Evolutionary conservation across 169 alveolate genomes (phyloP), one percentile per base, ranked within the genome.

Genomic region (Eimeria praecox): DNA sequence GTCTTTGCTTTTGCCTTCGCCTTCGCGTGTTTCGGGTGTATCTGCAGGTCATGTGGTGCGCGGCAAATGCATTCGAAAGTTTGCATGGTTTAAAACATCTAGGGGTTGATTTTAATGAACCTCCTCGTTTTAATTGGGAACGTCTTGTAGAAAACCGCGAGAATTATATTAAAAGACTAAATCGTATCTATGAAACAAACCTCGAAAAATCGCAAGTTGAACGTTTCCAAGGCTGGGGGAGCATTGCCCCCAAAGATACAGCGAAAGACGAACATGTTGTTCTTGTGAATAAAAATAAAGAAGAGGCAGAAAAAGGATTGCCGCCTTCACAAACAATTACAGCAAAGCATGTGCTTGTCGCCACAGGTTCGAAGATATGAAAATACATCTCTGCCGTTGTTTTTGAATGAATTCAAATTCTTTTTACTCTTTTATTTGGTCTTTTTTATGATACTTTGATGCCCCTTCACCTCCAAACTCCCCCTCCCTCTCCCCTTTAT

Each of bases 41-140:
- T 62, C 71, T 56, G 42, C 96, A 98, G 98, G 94, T 97, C 92
- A 97, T 98, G 98, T 98, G 97, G 96, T 97, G 97, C 78, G 98
- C 98, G 5, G 98, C 98, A 2, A 89, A 92, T 6, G 94, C 97
- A 94, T 91, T 95, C 38, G 99, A 98, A 85, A 98, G 96, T 71
- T 88, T 97, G 82, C 96, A 96, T 14, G 96, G 96, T 52, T 95
- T 98, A 20, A 88, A 88, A 42, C 98, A 97, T 54, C 97, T 97
- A 88, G 98, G 98, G 46, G 89, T 97, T 71, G 96, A 92, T 35
- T 33, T 85, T 93, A 46, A 30, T 30, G 93, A 69, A 38, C 95
- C 86, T 27, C 92, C 95, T 24, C 52, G 85, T 62, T 77, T 97
- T 2, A 96, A 97, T 66, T 98, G 97, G 96, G 22, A 62, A 40